Evolutionary conservation across 129 eudicot species (phyloP), one percentile per base, ranked within the genome.

Genomic region (Flaveria trinervia): DNA sequence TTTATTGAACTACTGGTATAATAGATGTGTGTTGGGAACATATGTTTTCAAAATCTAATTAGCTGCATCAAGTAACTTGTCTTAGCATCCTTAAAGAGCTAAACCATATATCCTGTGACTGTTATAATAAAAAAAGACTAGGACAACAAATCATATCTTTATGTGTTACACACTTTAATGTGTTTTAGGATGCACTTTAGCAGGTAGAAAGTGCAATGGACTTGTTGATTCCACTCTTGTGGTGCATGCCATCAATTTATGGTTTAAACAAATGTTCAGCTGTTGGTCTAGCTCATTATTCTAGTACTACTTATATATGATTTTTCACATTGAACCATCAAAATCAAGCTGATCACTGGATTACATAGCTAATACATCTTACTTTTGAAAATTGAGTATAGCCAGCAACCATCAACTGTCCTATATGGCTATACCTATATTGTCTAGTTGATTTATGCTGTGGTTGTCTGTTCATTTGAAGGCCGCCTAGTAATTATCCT

Each of bases 141-240:
- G 73, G 36, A 12, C 44, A 55, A 23, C 23, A 5, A 8, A 52
- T 43, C 44, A 17, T 13, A 44, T 68, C 18, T 49, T 49, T 15
- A 25, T n/a, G 46, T 70, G 25, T 5, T 26, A 6, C 39, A 60
- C 60, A 49, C 10, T 70, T 46, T 49, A 25, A 71, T 71, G 76
- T 71, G 28, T n/a, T 51, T 51, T 48, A 17, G 76, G 65, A 30
- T 71, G 61, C 22, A 30, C 22, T 26, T 25, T 28, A 64, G 49
- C 65, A 30, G 30, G 49, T 16, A 49, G 45, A 25, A 50, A 50
- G 26, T 52, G 52, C n/a, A 5, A 49, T 28, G 65, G 17, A 33
- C n/a, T 10, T 28, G 9, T 51, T 71, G 13, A 16, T 52, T 51
- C 49, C 8, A 33, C 28, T 71, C 30, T n/a, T 17, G 65, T 51